Conservation (phyloP, 495 filamentous ascomycete genomes). For the Peziza echinospora region DNA sequence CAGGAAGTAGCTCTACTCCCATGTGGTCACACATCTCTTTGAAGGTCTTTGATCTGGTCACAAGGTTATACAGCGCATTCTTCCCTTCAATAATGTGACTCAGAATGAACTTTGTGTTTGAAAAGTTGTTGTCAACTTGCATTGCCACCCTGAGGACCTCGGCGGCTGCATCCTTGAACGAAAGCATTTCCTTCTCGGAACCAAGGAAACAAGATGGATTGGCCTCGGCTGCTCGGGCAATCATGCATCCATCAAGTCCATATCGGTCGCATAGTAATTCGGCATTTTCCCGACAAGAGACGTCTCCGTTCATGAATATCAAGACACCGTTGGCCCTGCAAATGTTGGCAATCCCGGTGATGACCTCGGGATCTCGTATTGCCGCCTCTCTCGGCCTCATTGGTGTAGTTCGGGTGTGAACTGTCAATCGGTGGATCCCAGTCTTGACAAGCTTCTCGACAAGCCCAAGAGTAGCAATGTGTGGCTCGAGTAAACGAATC, state of each 20-base stretch:
- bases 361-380: conserved; percentile 45
- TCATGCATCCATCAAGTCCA: conserved; percentile 86
- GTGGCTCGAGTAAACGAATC: conserved; percentile 66
- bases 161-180: conserved; percentile 54
- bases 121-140: conserved; percentile 59
- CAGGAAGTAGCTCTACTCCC: conserved; percentile 15
- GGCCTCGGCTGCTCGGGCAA: conserved; percentile 71
- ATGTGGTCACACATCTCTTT: conserved; percentile 38
- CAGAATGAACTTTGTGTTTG: conserved; percentile 84
- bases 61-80: conserved; percentile 29
- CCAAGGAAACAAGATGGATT: conserved; percentile 66
- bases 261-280: conserved; percentile 45
- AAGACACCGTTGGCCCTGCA: conserved; percentile 69
- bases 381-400: conserved; percentile 83
- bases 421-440: conserved; percentile 74
- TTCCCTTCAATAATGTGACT: conserved; percentile 70
- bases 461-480: conserved; percentile 45
- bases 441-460: conserved; percentile 56
- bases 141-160: conserved; percentile 50
- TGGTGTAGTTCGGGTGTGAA: conserved; percentile 87
- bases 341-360: conserved; percentile 53
- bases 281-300: conserved; percentile 45
- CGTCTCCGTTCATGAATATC: conserved; percentile 88
- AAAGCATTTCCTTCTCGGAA: conserved; percentile 31
- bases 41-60: conserved; percentile 42